phyloP scores from a whole-genome alignment of 352 stramenopile species.

The Globisporangium camurandrum region DNA sequence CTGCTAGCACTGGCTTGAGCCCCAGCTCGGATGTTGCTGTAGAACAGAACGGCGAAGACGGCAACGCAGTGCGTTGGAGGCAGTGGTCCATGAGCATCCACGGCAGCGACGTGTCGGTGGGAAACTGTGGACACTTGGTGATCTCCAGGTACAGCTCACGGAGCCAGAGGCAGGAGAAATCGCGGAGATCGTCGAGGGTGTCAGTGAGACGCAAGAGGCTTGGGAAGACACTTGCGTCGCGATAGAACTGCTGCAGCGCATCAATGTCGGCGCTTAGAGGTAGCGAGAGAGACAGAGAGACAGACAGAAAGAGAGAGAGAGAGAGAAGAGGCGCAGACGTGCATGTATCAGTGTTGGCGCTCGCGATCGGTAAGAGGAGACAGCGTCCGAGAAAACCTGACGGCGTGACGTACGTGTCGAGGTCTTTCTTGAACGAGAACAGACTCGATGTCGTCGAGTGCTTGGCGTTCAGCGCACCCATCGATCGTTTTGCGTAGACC shows the following conservation, averaged over 20 bases:
- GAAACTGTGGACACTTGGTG: slow-evolving; percentile 60
- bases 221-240: slow-evolving; percentile 31
- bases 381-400: too few species aligned
- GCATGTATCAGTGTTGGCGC: too few species aligned
- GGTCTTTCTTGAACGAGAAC: slow-evolving; percentile 72
- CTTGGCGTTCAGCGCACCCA: slow-evolving; percentile 49
- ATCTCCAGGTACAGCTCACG: slow-evolving; percentile 78
- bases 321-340: too few species aligned
- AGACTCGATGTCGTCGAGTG: slow-evolving; percentile 19
- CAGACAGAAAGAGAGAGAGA: background rate
- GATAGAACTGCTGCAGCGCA: slow-evolving; percentile 46
- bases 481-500: slow-evolving; percentile 58
- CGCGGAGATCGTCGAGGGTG: slow-evolving; percentile 36
- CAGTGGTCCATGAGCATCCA: slow-evolving; percentile 73
- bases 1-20: slow-evolving; percentile 35
- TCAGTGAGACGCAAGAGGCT: slow-evolving; percentile 46
- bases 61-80: slow-evolving; percentile 17
- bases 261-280: slow-evolving; percentile 48
- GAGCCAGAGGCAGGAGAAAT: slow-evolving; percentile 76
- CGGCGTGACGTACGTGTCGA: slow-evolving; percentile 47
- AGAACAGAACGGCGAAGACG: too few species aligned
- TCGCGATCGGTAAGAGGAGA: too few species aligned
- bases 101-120: slow-evolving; percentile 72
- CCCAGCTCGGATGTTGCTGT: slow-evolving; percentile 4
- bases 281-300: background rate